Evolutionary conservation across 305 asterid species (phyloP).

Genomic region (Fraxinus latifolia): DNA sequence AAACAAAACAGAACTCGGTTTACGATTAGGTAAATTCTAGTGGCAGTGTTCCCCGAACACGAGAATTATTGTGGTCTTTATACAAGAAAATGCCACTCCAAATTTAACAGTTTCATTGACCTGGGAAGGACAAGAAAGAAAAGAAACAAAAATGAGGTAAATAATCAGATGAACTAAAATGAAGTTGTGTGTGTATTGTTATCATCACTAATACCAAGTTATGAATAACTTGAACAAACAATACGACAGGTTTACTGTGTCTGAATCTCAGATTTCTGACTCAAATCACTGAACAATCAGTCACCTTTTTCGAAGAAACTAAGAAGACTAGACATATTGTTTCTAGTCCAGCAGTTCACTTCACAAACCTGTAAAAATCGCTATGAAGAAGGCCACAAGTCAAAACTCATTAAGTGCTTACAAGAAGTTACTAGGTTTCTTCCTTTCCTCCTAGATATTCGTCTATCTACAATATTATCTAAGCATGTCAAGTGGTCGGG

Average conservation of each 20-base stretch:
- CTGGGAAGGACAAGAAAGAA: constrained; percentile 16
- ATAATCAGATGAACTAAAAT: not conserved
- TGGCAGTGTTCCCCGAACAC: not conserved
- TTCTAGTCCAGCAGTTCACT: not conserved
- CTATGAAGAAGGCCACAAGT: not conserved
- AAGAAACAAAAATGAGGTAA: not conserved
- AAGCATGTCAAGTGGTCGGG: not conserved
- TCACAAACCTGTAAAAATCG: not conserved
- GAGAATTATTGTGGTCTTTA: not conserved
- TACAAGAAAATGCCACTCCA: constrained; percentile 9
- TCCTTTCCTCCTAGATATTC: not conserved
- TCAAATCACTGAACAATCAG: not conserved
- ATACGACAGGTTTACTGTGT: not conserved
- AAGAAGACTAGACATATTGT: not conserved
- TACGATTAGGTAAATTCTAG: not conserved
- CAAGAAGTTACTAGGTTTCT: not conserved
- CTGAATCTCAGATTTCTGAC: not conserved
- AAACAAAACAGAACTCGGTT: not conserved
- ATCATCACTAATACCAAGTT: not conserved
- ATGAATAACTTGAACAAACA: not conserved
- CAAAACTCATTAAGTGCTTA: not conserved
- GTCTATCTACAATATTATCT: not conserved
- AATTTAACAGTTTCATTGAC: constrained; percentile 27
- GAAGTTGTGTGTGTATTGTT: not conserved
- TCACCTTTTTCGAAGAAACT: not conserved